Evolutionary conservation across 2,329 filamentous ascomycete species (phyloP).

Genomic region (Hypoxylon sp.): DNA sequence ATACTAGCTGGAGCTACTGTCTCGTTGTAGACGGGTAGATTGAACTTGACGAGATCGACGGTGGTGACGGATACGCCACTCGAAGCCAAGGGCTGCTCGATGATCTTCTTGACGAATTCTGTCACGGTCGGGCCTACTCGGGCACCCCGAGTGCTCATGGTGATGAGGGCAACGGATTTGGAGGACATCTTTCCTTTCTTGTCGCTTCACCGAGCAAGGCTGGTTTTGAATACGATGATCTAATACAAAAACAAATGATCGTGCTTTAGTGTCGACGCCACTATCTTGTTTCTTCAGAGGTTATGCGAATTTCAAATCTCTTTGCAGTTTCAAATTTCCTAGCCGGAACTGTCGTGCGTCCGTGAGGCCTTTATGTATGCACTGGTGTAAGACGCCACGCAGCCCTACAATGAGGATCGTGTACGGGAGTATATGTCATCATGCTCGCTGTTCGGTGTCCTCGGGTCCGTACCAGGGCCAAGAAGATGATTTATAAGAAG

Average conservation of each 20-base stretch:
- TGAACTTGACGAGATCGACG: conserved; percentile 58
- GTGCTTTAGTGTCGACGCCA: not conserved
- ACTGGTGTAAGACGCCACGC: conserved; percentile 4
- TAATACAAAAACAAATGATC: not conserved
- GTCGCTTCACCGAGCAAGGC: not conserved
- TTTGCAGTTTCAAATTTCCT: not conserved
- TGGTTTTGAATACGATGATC: not conserved
- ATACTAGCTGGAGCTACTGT: conserved; percentile 49
- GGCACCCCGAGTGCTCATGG: conserved; percentile 55
- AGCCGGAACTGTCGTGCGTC: not conserved
- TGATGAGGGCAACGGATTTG: conserved; percentile 57
- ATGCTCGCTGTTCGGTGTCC: conserved; percentile 15
- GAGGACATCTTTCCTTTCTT: conserved; percentile 44
- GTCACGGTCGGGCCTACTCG: conserved; percentile 56
- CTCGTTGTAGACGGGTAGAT: conserved; percentile 64
- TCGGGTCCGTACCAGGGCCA: conserved; percentile 7
- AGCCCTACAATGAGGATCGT: conserved; percentile 1
- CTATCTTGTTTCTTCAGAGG: not conserved
- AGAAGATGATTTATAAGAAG: not conserved
- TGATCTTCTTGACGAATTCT: conserved; percentile 51
- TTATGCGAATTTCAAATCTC: not conserved
- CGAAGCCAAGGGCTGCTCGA: conserved; percentile 47
- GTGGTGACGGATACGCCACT: conserved; percentile 47
- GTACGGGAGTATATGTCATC: conserved; percentile 9
- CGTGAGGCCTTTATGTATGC: conserved; percentile 4